Conservation (phyloP, 768 basidiomycete species). For the Rhizopogon salebrosus region DNA sequence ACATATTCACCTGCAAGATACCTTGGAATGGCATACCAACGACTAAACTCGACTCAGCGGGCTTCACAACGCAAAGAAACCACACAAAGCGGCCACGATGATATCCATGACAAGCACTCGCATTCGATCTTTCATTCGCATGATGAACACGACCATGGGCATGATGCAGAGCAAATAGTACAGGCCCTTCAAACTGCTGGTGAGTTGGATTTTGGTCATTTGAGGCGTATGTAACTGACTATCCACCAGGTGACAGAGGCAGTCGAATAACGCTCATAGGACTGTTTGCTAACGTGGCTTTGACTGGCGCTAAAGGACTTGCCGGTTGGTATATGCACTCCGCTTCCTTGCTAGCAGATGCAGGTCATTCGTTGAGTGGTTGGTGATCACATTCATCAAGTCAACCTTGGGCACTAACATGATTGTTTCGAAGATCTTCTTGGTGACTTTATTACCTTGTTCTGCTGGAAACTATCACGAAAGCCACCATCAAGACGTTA, state of each 20-base stretch:
- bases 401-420: constrained; percentile 7
- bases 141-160: constrained; percentile 49
- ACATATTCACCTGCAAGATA: not conserved
- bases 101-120: constrained; percentile 38
- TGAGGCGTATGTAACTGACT: not conserved
- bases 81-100: constrained; percentile 24
- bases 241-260: constrained; percentile 64
- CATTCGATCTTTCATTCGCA: constrained; percentile 67
- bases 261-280: constrained; percentile 84
- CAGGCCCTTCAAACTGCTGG: constrained; percentile 63
- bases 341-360: constrained; percentile 87
- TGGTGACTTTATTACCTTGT: constrained; percentile 88
- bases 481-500: constrained; percentile 74
- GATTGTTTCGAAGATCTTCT: constrained; percentile 53
- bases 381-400: constrained; percentile 21
- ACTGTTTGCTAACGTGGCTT: constrained; percentile 70
- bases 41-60: constrained; percentile 13
- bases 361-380: constrained; percentile 89
- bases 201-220: constrained; percentile 26
- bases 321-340: constrained; percentile 92
- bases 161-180: constrained; percentile 64
- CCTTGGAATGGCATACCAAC: constrained; percentile 18
- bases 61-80: constrained; percentile 22
- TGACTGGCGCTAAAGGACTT: constrained; percentile 79
- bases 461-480: constrained; percentile 82